These are phyloP conservation scores for Steccherinum ochraceum DNA, from an alignment of 768 basidiomycete species.

Conservation along the genomic window DNA sequence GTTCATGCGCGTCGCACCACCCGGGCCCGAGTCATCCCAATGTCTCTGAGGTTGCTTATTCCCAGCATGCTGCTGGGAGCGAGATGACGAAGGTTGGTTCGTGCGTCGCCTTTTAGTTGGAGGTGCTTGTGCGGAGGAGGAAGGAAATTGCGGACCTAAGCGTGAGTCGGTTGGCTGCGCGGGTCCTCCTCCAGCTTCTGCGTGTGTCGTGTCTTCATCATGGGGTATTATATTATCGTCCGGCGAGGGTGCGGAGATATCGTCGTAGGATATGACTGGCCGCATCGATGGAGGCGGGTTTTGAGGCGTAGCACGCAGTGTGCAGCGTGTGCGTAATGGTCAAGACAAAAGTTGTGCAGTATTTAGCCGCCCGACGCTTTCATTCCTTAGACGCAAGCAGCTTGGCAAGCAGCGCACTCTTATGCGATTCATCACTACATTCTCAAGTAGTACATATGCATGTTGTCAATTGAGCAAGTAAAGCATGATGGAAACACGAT, in stretches of 20 bases:
- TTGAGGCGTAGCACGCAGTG: no score
- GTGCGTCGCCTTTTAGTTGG: conserved; percentile 55
- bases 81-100: conserved; percentile 22
- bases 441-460: neutral
- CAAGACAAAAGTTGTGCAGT: neutral
- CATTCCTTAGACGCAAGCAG: no score
- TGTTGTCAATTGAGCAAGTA: neutral
- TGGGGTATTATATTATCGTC: neutral
- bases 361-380: no score
- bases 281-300: conserved; percentile 29
- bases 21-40: conserved; percentile 38
- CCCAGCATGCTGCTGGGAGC: conserved; percentile 15
- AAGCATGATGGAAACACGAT: neutral
- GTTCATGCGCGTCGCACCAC: conserved; percentile 17
- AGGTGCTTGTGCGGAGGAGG: conserved; percentile 22
- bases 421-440: no score
- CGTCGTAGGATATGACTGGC: conserved; percentile 56
- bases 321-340: neutral
- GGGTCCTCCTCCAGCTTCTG: conserved; percentile 18
- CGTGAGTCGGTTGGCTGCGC: no score
- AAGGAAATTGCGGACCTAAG: conserved; percentile 13
- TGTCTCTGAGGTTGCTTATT: conserved; percentile 28
- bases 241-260: conserved; percentile 40
- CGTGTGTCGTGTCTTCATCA: neutral
- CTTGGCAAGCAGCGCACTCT: no score